Base-by-base conservation (phyloP, 2,329 filamentous ascomycete genomes). In the Talaromyces sp. region DNA sequence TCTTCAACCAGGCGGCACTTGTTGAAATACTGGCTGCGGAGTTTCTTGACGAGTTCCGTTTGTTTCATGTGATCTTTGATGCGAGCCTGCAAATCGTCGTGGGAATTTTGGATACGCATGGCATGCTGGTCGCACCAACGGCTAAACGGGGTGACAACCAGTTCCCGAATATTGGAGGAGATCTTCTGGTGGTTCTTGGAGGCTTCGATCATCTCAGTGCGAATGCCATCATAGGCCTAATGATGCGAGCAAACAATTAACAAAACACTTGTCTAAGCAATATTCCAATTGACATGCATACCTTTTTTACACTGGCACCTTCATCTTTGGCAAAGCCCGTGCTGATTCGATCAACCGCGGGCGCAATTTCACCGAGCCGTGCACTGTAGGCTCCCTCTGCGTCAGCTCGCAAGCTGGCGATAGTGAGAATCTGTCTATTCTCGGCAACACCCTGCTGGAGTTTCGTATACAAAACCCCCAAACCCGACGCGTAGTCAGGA, bases 101-200 rank as follows among this genome's bases (percentile, higher is more conserved):
- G 93, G 24, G 92, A 97, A 70, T 92, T 91, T 73, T 96, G 90
- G 61, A 99, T 86, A 65, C 95, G 90, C 64, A 86, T 83, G 68
- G 96, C 93, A 78, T 99, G 95, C 61, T 93, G 89, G 69, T 97
- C 93, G 78, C 93, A 96, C 95, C 95, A 99, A 70, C 91, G 88
- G 62, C 91, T 86, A 77, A 99, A 99, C 8, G 95, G 96, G 68
- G 89, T 90, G 27, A 99, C 89, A 56, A 99, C 95, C 19, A 99
- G 85, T 75, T 99, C 93, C 65, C 93, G 89, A 71, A 99, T 98
- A 74, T 92, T 97, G 72, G 92, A 91, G 49, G 93, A 92, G 66
- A 99, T 98, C 80, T 96, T 97, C 73, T 88, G 89, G 82, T 99
- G 95, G 75, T 87, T 96, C 69, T 88, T 89, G 58, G 92, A 82